Evolutionary conservation across 352 stramenopile species (phyloP).

Genomic region (Blastocystis sp.): DNA sequence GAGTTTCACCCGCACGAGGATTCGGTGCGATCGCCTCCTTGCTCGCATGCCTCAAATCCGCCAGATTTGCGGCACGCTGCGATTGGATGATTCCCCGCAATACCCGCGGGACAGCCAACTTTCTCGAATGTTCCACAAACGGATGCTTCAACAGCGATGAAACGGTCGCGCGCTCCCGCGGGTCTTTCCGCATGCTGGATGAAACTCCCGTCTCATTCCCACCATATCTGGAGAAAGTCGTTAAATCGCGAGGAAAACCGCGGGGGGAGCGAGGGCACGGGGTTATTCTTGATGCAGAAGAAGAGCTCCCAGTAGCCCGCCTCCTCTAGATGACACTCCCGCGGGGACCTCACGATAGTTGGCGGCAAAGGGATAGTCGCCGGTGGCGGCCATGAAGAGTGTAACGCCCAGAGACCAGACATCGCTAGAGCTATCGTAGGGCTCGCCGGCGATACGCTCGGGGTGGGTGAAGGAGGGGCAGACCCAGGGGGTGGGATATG

Average conservation of each 20-base stretch:
- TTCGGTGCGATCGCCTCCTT: not conserved
- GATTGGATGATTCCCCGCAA: not conserved
- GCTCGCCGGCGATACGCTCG: not conserved
- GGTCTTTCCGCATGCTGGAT: not conserved
- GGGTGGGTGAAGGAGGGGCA: not conserved
- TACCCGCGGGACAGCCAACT: not conserved
- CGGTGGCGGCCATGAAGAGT: not conserved
- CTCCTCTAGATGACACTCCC: not conserved
- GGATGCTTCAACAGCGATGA: not conserved
- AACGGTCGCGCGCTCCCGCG: not conserved
- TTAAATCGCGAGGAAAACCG: not conserved
- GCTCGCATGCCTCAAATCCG: not conserved
- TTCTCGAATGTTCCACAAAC: not conserved
- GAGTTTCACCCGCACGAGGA: too few species aligned
- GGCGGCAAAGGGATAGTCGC: not conserved
- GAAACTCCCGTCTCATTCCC: not conserved
- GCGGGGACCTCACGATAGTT: not conserved
- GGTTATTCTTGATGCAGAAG: not conserved
- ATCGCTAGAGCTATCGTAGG: not conserved
- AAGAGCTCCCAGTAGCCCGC: constrained; percentile 41
- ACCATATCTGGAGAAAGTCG: not conserved
- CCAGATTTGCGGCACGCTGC: not conserved
- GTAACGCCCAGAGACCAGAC: constrained; percentile 32
- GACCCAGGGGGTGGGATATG: not conserved
- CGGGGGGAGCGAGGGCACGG: not conserved